Evolutionary conservation across 73 alveolate genomes (phyloP).

Genomic region (Halteria grandinella): DNA sequence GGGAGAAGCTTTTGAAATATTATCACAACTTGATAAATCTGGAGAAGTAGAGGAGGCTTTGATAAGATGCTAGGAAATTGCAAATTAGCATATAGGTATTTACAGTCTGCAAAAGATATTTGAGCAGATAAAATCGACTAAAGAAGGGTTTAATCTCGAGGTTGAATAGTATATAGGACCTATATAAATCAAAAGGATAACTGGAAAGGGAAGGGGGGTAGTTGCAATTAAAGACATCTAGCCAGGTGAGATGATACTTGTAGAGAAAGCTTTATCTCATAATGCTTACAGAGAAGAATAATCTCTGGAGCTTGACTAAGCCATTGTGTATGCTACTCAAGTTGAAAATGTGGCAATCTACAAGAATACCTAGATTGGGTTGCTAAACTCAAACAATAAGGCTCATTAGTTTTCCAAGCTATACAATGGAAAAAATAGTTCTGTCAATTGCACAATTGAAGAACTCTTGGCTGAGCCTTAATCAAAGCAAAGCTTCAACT

Average conservation of each 20-base stretch:
- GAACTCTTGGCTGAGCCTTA: neutral
- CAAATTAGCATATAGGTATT: neutral
- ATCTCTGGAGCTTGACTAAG: neutral
- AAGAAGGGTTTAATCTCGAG: neutral
- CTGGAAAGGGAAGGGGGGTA: neutral
- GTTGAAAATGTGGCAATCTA: neutral
- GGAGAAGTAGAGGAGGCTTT: neutral
- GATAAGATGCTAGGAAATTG: neutral
- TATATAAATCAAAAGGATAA: too few relatives aligned
- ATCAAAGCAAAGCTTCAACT: neutral
- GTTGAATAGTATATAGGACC: neutral
- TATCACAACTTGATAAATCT: neutral
- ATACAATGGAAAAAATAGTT: neutral
- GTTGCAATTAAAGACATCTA: neutral
- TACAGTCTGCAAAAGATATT: too few relatives aligned
- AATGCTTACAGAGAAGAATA: neutral
- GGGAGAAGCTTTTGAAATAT: neutral
- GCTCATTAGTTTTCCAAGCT: too few relatives aligned
- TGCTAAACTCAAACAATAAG: too few relatives aligned
- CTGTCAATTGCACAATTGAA: neutral
- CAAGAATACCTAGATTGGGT: neutral
- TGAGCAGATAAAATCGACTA: neutral
- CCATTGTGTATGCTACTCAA: neutral
- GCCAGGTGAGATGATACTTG: neutral
- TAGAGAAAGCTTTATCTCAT: neutral